These are phyloP conservation scores for Coprinopsis sp. DNA, from an alignment of 768 basidiomycete species.

Conservation along the genomic window DNA sequence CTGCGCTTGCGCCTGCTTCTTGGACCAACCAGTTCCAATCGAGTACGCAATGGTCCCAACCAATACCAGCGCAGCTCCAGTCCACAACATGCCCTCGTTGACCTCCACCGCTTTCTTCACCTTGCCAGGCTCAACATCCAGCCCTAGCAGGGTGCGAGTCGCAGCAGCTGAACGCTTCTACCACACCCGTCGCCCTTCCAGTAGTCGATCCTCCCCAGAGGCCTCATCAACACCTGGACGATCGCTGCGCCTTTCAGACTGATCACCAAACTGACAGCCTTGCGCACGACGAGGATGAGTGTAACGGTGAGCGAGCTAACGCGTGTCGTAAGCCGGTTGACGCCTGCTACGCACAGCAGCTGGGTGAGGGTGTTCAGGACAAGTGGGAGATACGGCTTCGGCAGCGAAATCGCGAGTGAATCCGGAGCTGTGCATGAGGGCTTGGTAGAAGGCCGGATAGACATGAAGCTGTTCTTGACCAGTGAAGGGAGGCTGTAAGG, in stretches of 20 bases:
- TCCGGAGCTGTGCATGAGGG: conserved; percentile 11
- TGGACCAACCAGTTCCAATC: conserved; percentile 28
- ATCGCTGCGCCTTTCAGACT: conserved; percentile 50
- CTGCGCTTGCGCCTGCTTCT: conserved; percentile 12
- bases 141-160: conserved; percentile 12
- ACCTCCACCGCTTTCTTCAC: conserved; percentile 25
- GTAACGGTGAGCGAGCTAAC: conserved; percentile 75
- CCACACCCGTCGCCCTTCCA: conserved; percentile 2
- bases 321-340: conserved; percentile 77
- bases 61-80: conserved; percentile 63
- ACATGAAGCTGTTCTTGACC: conserved; percentile 16
- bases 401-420: conserved; percentile 39
- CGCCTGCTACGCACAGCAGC: conserved; percentile 80
- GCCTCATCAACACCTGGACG: conserved; percentile 14
- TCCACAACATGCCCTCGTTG: conserved; percentile 54
- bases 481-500: conserved; percentile 28
- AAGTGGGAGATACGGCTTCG: conserved; percentile 58
- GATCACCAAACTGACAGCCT: conserved; percentile 71
- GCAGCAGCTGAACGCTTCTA: conserved; percentile 5
- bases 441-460: conserved; percentile 17
- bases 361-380: conserved; percentile 78
- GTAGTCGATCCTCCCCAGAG: neutral
- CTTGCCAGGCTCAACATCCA: conserved; percentile 2
- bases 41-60: conserved; percentile 71
- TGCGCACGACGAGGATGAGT: conserved; percentile 75